A percentile compares a stretch with the other conserved stretches of the same genome.
Conservation (phyloP, 1,284 basidiomycete genomes). For the Stygiomarasmius scandens region DNA sequence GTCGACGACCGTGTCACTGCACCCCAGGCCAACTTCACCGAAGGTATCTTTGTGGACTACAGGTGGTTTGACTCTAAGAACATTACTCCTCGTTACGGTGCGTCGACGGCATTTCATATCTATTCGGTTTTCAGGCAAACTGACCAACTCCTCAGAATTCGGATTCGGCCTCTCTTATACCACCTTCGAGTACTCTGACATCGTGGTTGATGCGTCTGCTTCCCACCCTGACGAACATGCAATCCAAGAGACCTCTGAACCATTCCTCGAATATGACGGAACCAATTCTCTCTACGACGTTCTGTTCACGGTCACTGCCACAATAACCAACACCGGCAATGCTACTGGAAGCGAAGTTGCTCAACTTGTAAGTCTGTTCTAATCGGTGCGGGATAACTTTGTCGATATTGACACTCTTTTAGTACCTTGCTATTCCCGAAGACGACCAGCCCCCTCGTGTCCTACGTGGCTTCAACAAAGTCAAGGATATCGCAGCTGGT, state of each 20-base stretch:
- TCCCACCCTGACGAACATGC: background rate
- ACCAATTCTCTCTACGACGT: slow-evolving; percentile 11
- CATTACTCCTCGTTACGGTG: slow-evolving; percentile 15
- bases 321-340: slow-evolving; percentile 7
- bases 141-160: background rate
- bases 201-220: background rate
- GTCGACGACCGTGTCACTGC: slow-evolving; percentile 1
- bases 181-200: slow-evolving; percentile 6
- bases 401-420: background rate
- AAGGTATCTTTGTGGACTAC: slow-evolving; percentile 54
- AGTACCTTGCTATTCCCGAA: slow-evolving; percentile 11
- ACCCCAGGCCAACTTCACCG: slow-evolving; percentile 52
- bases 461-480: slow-evolving; percentile 11
- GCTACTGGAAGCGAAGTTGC: slow-evolving; percentile 11
- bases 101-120: too few relatives aligned
- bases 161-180: slow-evolving; percentile 12
- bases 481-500: slow-evolving; percentile 8
- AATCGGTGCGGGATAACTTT: background rate
- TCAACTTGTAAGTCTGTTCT: slow-evolving; percentile 3
- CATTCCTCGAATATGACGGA: slow-evolving; percentile 2
- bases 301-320: slow-evolving; percentile 4
- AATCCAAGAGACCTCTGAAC: slow-evolving; percentile 5
- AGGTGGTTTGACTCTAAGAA: slow-evolving; percentile 14
- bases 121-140: too few relatives aligned
- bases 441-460: slow-evolving; percentile 5